Evolutionary conservation across 2,329 filamentous ascomycete species (phyloP), one percentile per base, ranked within the genome.

Genomic region (Penicillium sp.): DNA sequence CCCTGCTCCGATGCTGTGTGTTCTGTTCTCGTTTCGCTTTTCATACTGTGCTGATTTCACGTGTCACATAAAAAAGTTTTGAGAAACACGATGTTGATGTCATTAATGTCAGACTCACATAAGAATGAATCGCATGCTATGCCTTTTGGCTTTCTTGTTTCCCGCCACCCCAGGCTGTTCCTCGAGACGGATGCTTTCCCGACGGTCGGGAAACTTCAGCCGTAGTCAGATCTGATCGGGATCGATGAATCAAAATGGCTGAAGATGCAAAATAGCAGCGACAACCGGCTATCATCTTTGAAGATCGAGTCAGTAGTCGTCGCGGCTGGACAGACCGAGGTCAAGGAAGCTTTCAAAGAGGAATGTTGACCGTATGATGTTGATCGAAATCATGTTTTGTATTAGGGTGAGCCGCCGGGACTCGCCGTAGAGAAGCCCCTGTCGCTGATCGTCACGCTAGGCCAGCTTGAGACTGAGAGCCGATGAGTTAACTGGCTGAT

Each of bases 401-500:
- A 38, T 37, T 37, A 35, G 25, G 35, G 43, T 15, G 31, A 43
- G 22, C 28, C 25, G 28, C 25, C 45, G 34, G 51, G 22, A 37
- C 39, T 17, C 17, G 14, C 55, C 55, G 55, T 54, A 51, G 28
- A 38, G 8, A 20, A 43, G 22, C 25, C 38, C 34, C 45, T 48
- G 17, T 17, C 38, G 47, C 35, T 20, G 55, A 57, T 45, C 55
- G 31, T 22, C 53, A 10, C 25, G 53, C 22, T 45, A 37, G 37
- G 31, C 53, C 22, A 15, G 1, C 22, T 47, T n/a, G 14, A 47
- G 43, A 31, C 45, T 17, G n/a, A 34, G 15, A 12, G 7, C 38
- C 54, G 20, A 12, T 22, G 48, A 42, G 60, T 64, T 61, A n/a
- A n/a, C n/a, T n/a, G 57, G 59, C 48, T 67, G 61, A 62, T 61